These are phyloP conservation scores for Kalanchoe fedtschenkoi DNA, from an alignment of 164 flowering plant genomes.

Conservation along the genomic window DNA sequence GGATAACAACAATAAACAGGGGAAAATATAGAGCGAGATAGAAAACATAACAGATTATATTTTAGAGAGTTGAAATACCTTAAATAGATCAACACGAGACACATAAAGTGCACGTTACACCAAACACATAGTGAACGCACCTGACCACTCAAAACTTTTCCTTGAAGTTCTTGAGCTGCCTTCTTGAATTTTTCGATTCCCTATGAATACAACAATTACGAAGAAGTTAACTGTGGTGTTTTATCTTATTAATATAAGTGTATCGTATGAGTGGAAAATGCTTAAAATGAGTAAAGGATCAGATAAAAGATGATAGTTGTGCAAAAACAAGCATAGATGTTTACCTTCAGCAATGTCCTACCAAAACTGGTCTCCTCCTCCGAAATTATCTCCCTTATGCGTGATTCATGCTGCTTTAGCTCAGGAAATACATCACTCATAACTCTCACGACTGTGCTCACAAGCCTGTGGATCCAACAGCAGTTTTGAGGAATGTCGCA, in stretches of 20 bases:
- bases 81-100: neutral
- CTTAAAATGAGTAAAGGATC: neutral
- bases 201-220: constrained; percentile 24
- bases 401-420: constrained; percentile 56
- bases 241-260: neutral
- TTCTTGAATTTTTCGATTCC: constrained; percentile 96
- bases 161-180: constrained; percentile 80
- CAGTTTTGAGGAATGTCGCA: too few relatives aligned
- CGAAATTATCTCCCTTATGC: constrained; percentile 57
- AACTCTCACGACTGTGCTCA: constrained; percentile 51
- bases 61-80: too few relatives aligned
- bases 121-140: too few relatives aligned
- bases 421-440: constrained; percentile 94
- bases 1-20: neutral
- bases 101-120: too few relatives aligned
- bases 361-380: constrained; percentile 88
- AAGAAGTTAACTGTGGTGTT: neutral
- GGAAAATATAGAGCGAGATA: neutral
- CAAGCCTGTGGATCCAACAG: constrained; percentile 46
- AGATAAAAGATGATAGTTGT: neutral
- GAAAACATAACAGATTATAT: too few relatives aligned
- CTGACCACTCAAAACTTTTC: constrained; percentile 75
- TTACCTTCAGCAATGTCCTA: constrained; percentile 76
- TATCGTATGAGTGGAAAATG: neutral
- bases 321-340: neutral